A percentile compares a stretch with the other conserved stretches of the same genome.
These are phyloP conservation scores for Vaccinium corymbosum DNA, from an alignment of 148 eudicot species.

Conservation along the genomic window DNA sequence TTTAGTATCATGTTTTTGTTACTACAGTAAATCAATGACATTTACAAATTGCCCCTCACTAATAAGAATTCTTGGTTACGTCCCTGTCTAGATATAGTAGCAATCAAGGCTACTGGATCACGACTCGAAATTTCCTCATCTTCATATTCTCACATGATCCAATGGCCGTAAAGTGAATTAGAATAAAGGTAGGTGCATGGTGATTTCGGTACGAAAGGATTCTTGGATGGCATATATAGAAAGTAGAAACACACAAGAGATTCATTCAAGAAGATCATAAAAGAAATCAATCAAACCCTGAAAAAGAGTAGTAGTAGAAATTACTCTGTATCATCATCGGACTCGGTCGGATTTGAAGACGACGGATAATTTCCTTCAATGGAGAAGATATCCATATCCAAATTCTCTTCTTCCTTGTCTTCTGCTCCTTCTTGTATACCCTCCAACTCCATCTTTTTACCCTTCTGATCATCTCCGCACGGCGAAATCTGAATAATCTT, in stretches of 20 bases:
- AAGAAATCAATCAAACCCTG: background rate
- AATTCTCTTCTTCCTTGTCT: background rate
- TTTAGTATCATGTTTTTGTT: no score
- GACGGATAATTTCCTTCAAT: background rate
- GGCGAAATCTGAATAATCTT: background rate
- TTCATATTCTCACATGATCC: no score
- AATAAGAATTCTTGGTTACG: no score
- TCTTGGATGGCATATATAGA: no score
- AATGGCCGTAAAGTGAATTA: no score
- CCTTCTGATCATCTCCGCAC: background rate
- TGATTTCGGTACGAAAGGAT: no score
- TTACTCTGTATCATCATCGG: background rate
- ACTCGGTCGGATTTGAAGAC: background rate
- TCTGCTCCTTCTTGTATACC: background rate
- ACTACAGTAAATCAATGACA: no score
- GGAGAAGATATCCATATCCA: background rate
- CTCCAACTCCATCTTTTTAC: background rate
- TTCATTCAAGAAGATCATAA: background rate
- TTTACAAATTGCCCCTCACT: no score
- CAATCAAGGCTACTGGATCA: no score
- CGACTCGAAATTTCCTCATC: no score
- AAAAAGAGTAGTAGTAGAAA: background rate
- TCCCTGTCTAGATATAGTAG: no score
- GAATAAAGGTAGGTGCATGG: no score
- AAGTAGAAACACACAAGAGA: background rate